Evolutionary conservation across 2,329 filamentous ascomycete genomes (phyloP), one percentile per base, ranked within the genome.

Genomic region (Hypocreales sp.): DNA sequence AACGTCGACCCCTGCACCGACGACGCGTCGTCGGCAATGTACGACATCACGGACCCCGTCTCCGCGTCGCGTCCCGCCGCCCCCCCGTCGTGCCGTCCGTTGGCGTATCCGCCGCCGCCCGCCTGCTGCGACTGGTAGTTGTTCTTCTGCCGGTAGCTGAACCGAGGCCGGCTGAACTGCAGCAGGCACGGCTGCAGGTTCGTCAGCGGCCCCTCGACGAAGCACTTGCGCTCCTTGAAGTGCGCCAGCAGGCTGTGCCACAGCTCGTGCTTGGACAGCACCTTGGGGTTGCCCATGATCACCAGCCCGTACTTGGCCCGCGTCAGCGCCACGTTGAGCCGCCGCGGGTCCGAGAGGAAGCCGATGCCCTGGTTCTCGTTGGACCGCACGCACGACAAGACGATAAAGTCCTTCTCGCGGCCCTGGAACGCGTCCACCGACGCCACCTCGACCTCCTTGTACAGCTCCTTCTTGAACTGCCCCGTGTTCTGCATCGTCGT

Each of bases 351-450:
- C 34, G 86, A 95, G 62, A 98, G 63, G 71, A 98, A 98, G 57
- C 90, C 90, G 43, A 98, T 98, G 39, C 90, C 90, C 52, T 98
- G 90, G 51, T 95, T 92, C 44, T 98, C 90, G 50, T 98, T 98
- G 48, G 87, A 95, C 48, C 90, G 82, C 27, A 98, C 90, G 47
- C 90, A 98, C 35, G 90, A 95, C 18, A 98, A 64, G 21, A 98
- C 86, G 44, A 98, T 98, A 46, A 93, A 98, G 48, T 98, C 90
- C 60, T 98, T 98, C 58, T 98, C 90, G 61, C 90, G 79, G 28
- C 90, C 90, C 50, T 98, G 90, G 67, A 98, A 98, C 13, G 90
- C 90, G 60, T 98, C 90, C 20, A 98, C 90, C 0, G 87, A 95
- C 5, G 90, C 90, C 22, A 98, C 90, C 52, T 98, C 90, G 15